A percentile compares a stretch with the other conserved stretches of the same genome.
These are phyloP conservation scores for Cenchrus fungigraminus DNA, from an alignment of 176 grass and related monocot genomes.

Conservation along the genomic window DNA sequence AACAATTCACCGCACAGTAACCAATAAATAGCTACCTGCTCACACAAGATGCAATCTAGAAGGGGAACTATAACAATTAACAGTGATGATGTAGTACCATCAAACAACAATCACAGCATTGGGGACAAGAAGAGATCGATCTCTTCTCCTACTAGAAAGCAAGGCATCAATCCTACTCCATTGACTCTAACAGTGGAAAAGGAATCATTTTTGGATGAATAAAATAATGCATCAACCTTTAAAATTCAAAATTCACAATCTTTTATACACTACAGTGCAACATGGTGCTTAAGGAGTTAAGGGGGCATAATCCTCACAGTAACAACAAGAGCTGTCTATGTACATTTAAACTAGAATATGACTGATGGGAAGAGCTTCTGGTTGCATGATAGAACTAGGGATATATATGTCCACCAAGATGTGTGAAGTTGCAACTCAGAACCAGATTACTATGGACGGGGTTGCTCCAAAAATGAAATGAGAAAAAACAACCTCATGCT, in stretches of 20 bases:
- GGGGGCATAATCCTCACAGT: conserved; percentile 5
- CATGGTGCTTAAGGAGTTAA: conserved; percentile 3
- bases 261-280: conserved; percentile 20
- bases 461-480: background rate
- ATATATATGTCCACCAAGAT: conserved; percentile 20
- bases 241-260: background rate
- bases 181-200: background rate
- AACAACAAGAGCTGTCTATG: background rate
- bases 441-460: conserved; percentile 8
- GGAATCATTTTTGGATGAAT: background rate
- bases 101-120: background rate
- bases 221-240: background rate
- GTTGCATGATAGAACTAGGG: background rate
- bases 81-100: background rate
- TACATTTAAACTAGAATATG: conserved; percentile 15
- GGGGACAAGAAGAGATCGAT: background rate
- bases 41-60: conserved; percentile 4
- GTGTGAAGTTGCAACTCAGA: background rate
- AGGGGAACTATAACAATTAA: conserved; percentile 2
- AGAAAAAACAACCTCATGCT: background rate
- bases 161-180: background rate
- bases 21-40: conserved; percentile 1
- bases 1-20: conserved; percentile 16
- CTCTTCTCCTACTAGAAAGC: conserved; percentile 12
- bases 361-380: background rate